Percentiles rank a stretch among this genome's conserved stretches.
Evolutionary conservation across 1,284 basidiomycete genomes (phyloP).

Genomic region (Schizophyllum amplum): DNA sequence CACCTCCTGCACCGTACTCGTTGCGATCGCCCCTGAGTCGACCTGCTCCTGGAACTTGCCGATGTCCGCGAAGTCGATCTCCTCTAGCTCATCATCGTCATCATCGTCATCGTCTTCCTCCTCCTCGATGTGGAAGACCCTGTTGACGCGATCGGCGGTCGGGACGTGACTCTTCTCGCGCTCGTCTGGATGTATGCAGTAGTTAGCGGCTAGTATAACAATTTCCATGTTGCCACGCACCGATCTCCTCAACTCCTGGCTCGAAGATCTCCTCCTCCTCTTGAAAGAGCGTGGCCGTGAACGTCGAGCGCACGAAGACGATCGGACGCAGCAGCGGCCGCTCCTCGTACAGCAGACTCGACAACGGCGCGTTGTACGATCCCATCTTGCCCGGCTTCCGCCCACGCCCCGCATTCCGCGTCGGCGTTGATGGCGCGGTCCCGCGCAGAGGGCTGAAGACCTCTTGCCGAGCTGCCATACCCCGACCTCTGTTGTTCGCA

Average conservation of each 20-base stretch:
- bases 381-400: conserved; percentile 14
- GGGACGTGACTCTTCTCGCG: conserved; percentile 48
- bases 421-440: background rate
- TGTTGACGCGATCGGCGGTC: conserved; percentile 53
- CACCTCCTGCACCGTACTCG: conserved; percentile 8
- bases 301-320: conserved; percentile 53
- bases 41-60: conserved; percentile 33
- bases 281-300: conserved; percentile 49
- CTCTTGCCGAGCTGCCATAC: conserved; percentile 5
- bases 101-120: conserved; percentile 21
- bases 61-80: conserved; percentile 59
- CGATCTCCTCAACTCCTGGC: conserved; percentile 41
- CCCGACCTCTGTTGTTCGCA: background rate
- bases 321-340: conserved; percentile 58
- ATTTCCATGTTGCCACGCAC: conserved; percentile 20
- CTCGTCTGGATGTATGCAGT: conserved; percentile 25
- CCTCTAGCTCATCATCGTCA: conserved; percentile 39
- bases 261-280: conserved; percentile 61
- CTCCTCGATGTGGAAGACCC: conserved; percentile 41
- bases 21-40: conserved; percentile 18
- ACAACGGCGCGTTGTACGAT: conserved; percentile 35
- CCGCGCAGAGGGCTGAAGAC: conserved; percentile 2
- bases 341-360: conserved; percentile 44
- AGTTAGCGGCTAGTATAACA: background rate
- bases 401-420: conserved; percentile 8